phyloP scores from a whole-genome alignment of 106 monocot genomes.

The Iris macrosiphon region DNA sequence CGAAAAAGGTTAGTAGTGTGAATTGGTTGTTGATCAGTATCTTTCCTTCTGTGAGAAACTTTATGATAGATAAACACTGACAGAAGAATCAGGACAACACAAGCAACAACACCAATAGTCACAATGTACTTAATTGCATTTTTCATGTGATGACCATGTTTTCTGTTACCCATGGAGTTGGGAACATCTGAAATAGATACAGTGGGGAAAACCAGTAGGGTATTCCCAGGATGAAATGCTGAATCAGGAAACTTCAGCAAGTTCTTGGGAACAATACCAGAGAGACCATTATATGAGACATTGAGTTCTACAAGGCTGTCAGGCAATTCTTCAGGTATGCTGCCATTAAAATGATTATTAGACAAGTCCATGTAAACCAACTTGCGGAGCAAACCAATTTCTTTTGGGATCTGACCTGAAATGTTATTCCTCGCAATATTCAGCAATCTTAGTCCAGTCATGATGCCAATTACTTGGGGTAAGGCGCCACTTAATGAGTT shows the following conservation, averaged over 20 bases:
- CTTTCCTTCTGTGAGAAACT: conserved; percentile 12
- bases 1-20: conserved; percentile 5
- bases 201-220: conserved; percentile 37
- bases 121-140: conserved; percentile 28
- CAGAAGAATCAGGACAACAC: conserved; percentile 28
- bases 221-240: conserved; percentile 74
- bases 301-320: conserved; percentile 41
- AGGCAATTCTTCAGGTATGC: conserved; percentile 51
- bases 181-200: conserved; percentile 12
- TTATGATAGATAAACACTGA: conserved; percentile 39
- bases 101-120: conserved; percentile 35
- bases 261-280: conserved; percentile 60
- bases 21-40: conserved; percentile 11
- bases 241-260: conserved; percentile 68
- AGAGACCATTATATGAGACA: conserved; percentile 64
- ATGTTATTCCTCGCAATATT: conserved; percentile 55
- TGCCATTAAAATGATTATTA: conserved; percentile 46
- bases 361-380: conserved; percentile 56
- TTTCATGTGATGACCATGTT: conserved; percentile 24
- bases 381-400: conserved; percentile 35
- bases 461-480: conserved; percentile 27
- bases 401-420: conserved; percentile 54
- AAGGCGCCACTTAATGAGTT: conserved; percentile 49
- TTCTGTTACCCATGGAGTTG: conserved; percentile 1
- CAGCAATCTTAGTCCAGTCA: conserved; percentile 31